phyloP scores from a whole-genome alignment of 345 rosid genomes.

The Balakata baccata region DNA sequence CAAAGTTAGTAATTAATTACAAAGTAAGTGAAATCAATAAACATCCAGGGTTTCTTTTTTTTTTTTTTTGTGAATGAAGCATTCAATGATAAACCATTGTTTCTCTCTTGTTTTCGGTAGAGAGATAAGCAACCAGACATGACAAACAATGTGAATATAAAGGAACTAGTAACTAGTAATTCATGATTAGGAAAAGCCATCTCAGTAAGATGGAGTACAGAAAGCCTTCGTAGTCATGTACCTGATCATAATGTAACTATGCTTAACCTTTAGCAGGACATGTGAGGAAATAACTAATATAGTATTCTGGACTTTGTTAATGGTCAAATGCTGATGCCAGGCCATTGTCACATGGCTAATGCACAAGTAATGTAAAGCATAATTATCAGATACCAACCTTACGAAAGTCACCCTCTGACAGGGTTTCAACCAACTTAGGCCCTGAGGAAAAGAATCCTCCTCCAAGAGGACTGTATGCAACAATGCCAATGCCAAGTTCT shows the following conservation, averaged over 20 bases:
- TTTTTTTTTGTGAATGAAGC: too few species aligned
- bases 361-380: neutral
- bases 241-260: neutral
- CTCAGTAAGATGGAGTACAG: too few species aligned
- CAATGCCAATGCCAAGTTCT: conserved; percentile 78
- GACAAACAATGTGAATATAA: neutral
- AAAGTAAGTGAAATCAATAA: too few species aligned
- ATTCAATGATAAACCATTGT: too few species aligned
- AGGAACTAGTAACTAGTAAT: neutral
- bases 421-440: conserved; percentile 46
- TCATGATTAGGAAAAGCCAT: too few species aligned
- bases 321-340: neutral
- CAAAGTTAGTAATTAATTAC: too few species aligned
- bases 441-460: conserved; percentile 64
- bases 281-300: neutral
- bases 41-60: too few species aligned
- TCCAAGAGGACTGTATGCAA: conserved; percentile 66
- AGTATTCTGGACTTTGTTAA: neutral
- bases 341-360: neutral
- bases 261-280: neutral
- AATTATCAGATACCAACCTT: conserved; percentile 31
- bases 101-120: neutral
- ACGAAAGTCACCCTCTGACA: conserved; percentile 40
- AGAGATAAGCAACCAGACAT: neutral
- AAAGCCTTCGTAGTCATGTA: neutral